Conservation (phyloP, 176 grass and related monocot species). For the Guadua angustifolia region DNA sequence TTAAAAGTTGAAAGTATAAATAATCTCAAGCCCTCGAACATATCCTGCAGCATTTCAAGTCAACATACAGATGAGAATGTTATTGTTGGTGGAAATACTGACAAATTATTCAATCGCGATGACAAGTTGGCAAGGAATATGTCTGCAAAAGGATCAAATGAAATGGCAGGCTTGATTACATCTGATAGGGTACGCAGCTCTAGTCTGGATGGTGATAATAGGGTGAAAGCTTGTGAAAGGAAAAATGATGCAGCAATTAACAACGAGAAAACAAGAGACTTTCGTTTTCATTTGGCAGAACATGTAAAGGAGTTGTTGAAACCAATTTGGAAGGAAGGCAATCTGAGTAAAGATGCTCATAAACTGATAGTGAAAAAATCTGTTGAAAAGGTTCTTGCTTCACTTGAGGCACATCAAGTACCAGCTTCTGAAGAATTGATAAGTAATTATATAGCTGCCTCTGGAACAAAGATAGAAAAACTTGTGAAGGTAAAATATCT, state of each 20-base stretch:
- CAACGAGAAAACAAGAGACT: conserved; percentile 42
- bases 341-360: conserved; percentile 68
- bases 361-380: conserved; percentile 68
- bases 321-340: conserved; percentile 68
- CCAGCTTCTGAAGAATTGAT: conserved; percentile 50
- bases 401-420: conserved; percentile 57
- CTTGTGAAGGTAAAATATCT: conserved; percentile 67
- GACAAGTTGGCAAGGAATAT: conserved; percentile 39
- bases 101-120: conserved; percentile 36
- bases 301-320: conserved; percentile 74
- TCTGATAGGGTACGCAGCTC: conserved; percentile 37
- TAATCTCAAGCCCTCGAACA: conserved; percentile 46
- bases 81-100: conserved; percentile 25
- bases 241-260: conserved; percentile 33
- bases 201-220: conserved; percentile 41
- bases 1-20: conserved; percentile 45
- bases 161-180: conserved; percentile 38
- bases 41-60: conserved; percentile 36
- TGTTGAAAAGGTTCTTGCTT: conserved; percentile 60
- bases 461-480: conserved; percentile 58
- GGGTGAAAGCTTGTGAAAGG: conserved; percentile 38
- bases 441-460: conserved; percentile 44
- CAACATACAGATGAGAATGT: conserved; percentile 46
- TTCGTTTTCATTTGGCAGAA: conserved; percentile 64
- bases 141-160: conserved; percentile 48